Conservation (phyloP, 371 early-diverging fungal species). For the Sporodiniella umbellata region DNA sequence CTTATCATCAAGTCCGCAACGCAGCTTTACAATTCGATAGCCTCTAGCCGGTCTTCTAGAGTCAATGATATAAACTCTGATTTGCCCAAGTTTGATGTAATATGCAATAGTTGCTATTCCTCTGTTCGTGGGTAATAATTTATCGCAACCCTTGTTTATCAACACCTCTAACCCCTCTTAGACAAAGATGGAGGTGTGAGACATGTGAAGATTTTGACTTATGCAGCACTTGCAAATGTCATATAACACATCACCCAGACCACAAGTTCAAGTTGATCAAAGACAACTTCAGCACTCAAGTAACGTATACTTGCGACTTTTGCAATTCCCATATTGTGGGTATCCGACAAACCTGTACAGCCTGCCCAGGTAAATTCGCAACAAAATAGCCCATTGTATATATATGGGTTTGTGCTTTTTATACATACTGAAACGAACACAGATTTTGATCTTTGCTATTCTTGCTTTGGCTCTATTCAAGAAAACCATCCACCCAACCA, state of each 20-base stretch:
- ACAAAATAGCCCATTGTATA: neutral
- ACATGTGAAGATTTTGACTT: conserved; percentile 51
- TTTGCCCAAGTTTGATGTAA: conserved; percentile 16
- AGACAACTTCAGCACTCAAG: conserved; percentile 2
- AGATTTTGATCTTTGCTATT: conserved; percentile 53
- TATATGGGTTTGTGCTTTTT: neutral
- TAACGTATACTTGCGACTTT: conserved; percentile 40
- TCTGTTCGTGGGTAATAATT: conserved; percentile 28
- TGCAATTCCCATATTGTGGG: conserved; percentile 46
- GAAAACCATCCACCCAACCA: conserved; percentile 36
- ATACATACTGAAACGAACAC: conserved; percentile 1
- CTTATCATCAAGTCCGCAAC: neutral
- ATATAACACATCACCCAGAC: conserved; percentile 18
- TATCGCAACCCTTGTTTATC: neutral
- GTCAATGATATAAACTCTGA: neutral
- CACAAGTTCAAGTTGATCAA: conserved; percentile 29
- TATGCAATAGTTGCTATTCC: conserved; percentile 45
- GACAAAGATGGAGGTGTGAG: conserved; percentile 36
- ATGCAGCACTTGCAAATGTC: conserved; percentile 40
- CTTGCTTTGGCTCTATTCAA: conserved; percentile 35
- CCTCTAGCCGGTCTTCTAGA: neutral
- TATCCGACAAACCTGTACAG: conserved; percentile 43
- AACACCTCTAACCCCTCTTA: neutral
- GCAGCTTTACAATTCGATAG: neutral
- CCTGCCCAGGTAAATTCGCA: conserved; percentile 22